Percentiles rank a stretch among this genome's conserved stretches.
phyloP scores from a whole-genome alignment of 2,329 filamentous ascomycete species.

The Aspergillus brasiliensis region DNA sequence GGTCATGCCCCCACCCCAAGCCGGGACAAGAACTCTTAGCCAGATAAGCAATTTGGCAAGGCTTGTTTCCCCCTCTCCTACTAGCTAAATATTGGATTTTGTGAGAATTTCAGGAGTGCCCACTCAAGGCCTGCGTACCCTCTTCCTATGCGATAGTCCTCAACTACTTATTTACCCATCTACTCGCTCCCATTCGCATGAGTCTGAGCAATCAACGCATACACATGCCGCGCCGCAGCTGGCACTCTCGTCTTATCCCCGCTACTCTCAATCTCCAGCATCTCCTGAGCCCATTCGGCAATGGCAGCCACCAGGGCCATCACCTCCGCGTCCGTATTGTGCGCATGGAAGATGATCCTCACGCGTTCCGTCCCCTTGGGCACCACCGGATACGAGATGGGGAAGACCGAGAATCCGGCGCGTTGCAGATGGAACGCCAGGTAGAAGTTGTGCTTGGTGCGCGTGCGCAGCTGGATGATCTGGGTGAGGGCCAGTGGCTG shows the following conservation, averaged over 20 bases:
- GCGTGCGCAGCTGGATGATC: conserved; percentile 42
- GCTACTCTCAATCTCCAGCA: background rate
- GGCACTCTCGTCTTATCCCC: background rate
- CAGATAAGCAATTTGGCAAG: background rate
- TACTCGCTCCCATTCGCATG: background rate
- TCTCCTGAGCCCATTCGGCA: background rate
- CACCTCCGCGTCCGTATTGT: conserved; percentile 48
- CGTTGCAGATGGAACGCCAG: conserved; percentile 40
- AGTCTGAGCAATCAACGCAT: background rate
- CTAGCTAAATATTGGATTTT: background rate
- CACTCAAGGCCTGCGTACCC: background rate
- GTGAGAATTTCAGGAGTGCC: background rate
- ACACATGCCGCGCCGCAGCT: background rate
- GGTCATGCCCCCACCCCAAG: background rate
- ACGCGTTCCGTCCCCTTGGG: conserved; percentile 60
- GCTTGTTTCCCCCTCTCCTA: background rate
- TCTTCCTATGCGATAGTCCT: background rate
- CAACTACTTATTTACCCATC: background rate
- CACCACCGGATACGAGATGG: conserved; percentile 56
- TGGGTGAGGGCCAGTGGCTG: conserved; percentile 42
- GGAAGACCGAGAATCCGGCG: conserved; percentile 55
- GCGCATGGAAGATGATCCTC: conserved; percentile 63
- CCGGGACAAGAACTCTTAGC: background rate
- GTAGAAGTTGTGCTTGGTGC: conserved; percentile 33
- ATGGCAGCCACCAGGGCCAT: background rate